Evolutionary conservation across 768 basidiomycete species (phyloP).

Genomic region (Boletus sensibilis): DNA sequence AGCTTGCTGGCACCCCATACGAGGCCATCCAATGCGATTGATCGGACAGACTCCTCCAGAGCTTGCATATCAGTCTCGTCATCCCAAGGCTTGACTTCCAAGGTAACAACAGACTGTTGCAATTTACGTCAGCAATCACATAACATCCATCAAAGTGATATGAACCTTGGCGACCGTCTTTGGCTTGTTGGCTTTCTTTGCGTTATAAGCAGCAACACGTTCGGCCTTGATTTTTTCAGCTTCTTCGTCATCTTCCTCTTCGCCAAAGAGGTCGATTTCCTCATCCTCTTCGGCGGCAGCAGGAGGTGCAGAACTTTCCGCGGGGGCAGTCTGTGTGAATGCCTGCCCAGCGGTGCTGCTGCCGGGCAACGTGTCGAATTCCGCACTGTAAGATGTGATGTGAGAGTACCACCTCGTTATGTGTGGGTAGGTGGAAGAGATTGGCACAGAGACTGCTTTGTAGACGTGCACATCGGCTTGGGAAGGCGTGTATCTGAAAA

Average conservation of each 20-base stretch:
- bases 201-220: conserved; percentile 90
- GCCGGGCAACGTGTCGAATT: conserved; percentile 78
- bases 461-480: conserved; percentile 94
- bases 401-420: conserved; percentile 92
- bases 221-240: conserved; percentile 87
- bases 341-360: conserved; percentile 79
- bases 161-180: conserved; percentile 85
- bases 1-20: conserved; percentile 95
- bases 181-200: conserved; percentile 88
- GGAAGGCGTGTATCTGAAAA: conserved; percentile 77
- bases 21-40: conserved; percentile 85
- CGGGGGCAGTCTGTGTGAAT: conserved; percentile 53
- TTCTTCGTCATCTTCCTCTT: conserved; percentile 79
- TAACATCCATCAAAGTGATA: conserved; percentile 2
- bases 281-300: conserved; percentile 52
- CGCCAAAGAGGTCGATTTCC: conserved; percentile 87
- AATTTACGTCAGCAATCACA: conserved; percentile 11
- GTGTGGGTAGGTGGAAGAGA: conserved; percentile 64
- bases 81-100: conserved; percentile 99
- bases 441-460: conserved; percentile 72
- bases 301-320: conserved; percentile 45
- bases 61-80: conserved; percentile 96
- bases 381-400: conserved; percentile 81
- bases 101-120: conserved; percentile 92
- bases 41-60: conserved; percentile 80